Conservation (phyloP, 2,329 filamentous ascomycete species). For the Tolypocladium album region DNA sequence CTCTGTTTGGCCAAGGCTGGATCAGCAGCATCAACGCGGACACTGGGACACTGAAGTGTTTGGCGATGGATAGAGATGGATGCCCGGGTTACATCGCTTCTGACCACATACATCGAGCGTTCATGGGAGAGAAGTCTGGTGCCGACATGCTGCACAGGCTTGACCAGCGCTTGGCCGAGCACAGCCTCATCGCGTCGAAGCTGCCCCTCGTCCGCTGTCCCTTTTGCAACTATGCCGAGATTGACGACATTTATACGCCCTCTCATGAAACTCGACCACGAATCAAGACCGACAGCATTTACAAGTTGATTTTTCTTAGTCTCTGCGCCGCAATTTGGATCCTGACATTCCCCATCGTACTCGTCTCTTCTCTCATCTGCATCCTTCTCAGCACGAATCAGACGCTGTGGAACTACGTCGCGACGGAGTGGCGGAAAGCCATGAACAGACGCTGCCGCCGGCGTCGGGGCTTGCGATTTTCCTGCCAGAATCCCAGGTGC, state of each 20-base stretch:
- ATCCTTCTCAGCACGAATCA: slow-evolving; percentile 31
- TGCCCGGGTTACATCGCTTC: slow-evolving; percentile 66
- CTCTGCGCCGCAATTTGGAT: slow-evolving; percentile 44
- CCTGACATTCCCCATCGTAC: slow-evolving; percentile 41
- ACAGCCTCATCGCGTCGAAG: slow-evolving; percentile 61
- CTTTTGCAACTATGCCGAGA: slow-evolving; percentile 85
- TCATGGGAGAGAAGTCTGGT: slow-evolving; percentile 59
- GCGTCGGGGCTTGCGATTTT: slow-evolving; percentile 65
- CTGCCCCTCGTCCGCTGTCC: slow-evolving; percentile 75
- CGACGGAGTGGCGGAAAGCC: slow-evolving; percentile 43
- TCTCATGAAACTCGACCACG: slow-evolving; percentile 41
- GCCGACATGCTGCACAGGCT: slow-evolving; percentile 63
- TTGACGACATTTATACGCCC: slow-evolving; percentile 65
- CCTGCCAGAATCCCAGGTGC: slow-evolving; percentile 62
- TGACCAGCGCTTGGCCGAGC: slow-evolving; percentile 67
- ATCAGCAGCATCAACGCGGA: slow-evolving; percentile 64
- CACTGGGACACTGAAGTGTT: slow-evolving; percentile 66
- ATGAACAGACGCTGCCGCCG: slow-evolving; percentile 58
- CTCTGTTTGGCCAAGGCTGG: slow-evolving; percentile 90
- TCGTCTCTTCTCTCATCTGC: slow-evolving; percentile 34
- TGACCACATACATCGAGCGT: slow-evolving; percentile 60
- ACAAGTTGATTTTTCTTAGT: slow-evolving; percentile 37
- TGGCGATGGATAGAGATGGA: slow-evolving; percentile 61
- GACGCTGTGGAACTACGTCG: slow-evolving; percentile 29
- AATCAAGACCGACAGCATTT: slow-evolving; percentile 40